phyloP scores from a whole-genome alignment of 352 stramenopile genomes.

The Phytopythium sindhum region DNA sequence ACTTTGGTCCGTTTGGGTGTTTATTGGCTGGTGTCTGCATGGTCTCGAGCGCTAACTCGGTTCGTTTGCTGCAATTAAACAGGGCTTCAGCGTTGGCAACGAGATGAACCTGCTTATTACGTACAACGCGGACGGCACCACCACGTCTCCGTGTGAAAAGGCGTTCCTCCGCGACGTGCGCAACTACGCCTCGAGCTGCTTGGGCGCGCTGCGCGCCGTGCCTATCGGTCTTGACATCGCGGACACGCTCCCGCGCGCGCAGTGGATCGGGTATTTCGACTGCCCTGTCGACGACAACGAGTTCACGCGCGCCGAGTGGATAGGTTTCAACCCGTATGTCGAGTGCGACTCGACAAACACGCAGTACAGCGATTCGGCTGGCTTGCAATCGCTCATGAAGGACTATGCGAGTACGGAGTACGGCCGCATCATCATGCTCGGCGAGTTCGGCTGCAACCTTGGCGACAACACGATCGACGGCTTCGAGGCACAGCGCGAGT shows the following conservation, averaged over 20 bases:
- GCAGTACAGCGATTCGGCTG: slow-evolving; percentile 44
- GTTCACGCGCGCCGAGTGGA: slow-evolving; percentile 47
- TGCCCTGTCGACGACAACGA: slow-evolving; percentile 41
- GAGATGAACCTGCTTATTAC: slow-evolving; percentile 58
- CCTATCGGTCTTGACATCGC: slow-evolving; percentile 73
- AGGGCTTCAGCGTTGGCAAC: slow-evolving; percentile 62
- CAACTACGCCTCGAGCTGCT: slow-evolving; percentile 44
- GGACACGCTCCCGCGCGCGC: slow-evolving; percentile 50
- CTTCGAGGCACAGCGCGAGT: slow-evolving; percentile 52
- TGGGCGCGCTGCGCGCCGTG: slow-evolving; percentile 37
- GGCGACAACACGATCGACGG: slow-evolving; percentile 62
- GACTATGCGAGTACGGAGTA: slow-evolving; percentile 48
- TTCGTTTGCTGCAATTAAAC: background rate
- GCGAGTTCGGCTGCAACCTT: slow-evolving; percentile 64
- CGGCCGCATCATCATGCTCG: slow-evolving; percentile 61
- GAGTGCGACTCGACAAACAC: slow-evolving; percentile 40
- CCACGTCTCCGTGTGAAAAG: slow-evolving; percentile 66
- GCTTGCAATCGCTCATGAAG: slow-evolving; percentile 48
- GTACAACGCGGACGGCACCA: slow-evolving; percentile 26
- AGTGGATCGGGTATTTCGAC: slow-evolving; percentile 77
- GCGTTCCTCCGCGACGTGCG: slow-evolving; percentile 59
- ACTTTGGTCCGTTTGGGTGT: slow-evolving; percentile 18
- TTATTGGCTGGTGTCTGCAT: too few relatives aligned
- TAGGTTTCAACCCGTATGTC: slow-evolving; percentile 57
- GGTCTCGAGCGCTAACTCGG: too few relatives aligned